Percentiles rank a stretch among this genome's conserved stretches.
These are phyloP conservation scores for Escovopsis sp. DNA, from an alignment of 2,329 filamentous ascomycete species.

Conservation along the genomic window DNA sequence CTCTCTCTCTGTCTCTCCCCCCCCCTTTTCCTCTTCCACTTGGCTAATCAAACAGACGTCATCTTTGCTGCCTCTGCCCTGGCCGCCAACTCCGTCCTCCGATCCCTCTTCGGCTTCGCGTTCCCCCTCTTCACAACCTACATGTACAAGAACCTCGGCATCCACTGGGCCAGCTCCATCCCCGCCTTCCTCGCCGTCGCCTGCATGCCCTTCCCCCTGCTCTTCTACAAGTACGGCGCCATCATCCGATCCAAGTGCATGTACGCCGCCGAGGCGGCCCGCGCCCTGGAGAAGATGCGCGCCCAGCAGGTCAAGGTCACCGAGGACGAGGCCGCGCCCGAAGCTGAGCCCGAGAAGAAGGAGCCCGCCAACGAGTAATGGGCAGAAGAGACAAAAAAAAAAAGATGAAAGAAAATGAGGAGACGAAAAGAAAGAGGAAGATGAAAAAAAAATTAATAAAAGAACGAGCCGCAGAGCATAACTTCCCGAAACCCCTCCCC, in stretches of 20 bases:
- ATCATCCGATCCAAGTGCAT: slow-evolving; percentile 51
- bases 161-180: slow-evolving; percentile 62
- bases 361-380: slow-evolving; percentile 3
- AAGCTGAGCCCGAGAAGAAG: slow-evolving; percentile 13
- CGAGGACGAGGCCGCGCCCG: slow-evolving; percentile 14
- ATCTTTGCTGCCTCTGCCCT: slow-evolving; percentile 65
- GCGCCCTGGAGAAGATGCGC: slow-evolving; percentile 36
- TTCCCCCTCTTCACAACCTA: slow-evolving; percentile 58
- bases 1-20: not conserved
- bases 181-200: slow-evolving; percentile 59
- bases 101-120: slow-evolving; percentile 55
- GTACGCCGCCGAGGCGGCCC: slow-evolving; percentile 52
- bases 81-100: slow-evolving; percentile 56
- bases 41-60: slow-evolving; percentile 30
- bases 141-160: slow-evolving; percentile 46
- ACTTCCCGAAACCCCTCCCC: too few species aligned
- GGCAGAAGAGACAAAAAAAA: too few species aligned
- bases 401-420: too few species aligned
- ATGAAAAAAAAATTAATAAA: not conserved
- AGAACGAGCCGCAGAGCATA: too few species aligned
- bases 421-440: not conserved
- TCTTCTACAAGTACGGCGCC: slow-evolving; percentile 60
- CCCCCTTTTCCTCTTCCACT: not conserved
- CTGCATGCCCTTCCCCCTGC: slow-evolving; percentile 59
- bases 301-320: slow-evolving; percentile 15